Percentiles rank a stretch among this genome's conserved stretches.
Evolutionary conservation across 2,329 filamentous ascomycete species (phyloP).

Genomic region (Fusarium mangiferae): DNA sequence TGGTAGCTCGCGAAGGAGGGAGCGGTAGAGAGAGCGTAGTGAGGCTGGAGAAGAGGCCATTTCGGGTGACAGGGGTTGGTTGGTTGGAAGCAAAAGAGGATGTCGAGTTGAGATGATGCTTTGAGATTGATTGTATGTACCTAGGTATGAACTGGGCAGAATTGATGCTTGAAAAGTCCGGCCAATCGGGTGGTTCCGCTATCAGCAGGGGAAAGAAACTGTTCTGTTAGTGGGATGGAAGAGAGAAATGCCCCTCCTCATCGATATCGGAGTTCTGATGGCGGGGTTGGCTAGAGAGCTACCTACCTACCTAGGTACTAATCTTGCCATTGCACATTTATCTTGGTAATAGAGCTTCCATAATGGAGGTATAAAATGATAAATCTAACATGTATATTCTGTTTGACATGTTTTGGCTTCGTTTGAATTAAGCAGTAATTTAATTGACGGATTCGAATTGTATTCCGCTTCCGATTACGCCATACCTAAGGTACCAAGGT

Average conservation of each 20-base stretch:
- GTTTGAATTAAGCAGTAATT: not conserved
- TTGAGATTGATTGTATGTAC: not conserved
- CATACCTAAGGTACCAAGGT: not conserved
- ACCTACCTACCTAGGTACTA: no score
- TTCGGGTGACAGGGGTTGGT: not conserved
- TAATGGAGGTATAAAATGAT: not conserved
- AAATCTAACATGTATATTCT: not conserved
- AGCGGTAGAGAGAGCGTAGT: conserved; percentile 84
- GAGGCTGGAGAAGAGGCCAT: conserved; percentile 57
- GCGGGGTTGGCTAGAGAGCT: conserved; percentile 14
- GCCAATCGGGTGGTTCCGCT: conserved; percentile 30
- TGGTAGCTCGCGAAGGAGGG: conserved; percentile 89
- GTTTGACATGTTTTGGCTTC: not conserved
- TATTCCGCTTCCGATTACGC: not conserved
- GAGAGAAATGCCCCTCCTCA: conserved; percentile 34
- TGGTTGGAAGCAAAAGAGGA: not conserved
- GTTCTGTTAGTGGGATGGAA: conserved; percentile 3
- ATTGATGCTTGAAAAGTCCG: conserved; percentile 23
- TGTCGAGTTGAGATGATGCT: not conserved
- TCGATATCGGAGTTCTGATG: conserved; percentile 26
- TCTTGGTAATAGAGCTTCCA: not conserved
- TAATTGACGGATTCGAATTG: not conserved
- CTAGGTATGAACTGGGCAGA: not conserved
- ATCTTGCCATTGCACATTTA: not conserved
- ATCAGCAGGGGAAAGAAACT: conserved; percentile 24